phyloP scores from a whole-genome alignment of 2,329 filamentous ascomycete species.

The Pseudocercospora cruenta region DNA sequence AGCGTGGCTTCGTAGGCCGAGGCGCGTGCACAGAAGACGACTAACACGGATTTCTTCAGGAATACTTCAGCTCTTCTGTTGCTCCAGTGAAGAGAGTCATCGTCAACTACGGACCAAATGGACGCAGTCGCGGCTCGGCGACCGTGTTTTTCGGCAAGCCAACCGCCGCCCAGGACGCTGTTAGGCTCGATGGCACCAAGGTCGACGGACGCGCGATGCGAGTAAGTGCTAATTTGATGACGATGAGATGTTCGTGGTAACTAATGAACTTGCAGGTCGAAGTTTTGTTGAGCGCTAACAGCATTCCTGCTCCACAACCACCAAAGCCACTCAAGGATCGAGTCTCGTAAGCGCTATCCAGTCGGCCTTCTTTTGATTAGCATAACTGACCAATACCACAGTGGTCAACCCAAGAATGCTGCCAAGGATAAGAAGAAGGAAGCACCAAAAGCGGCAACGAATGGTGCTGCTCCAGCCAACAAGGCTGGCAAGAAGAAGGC shows the following conservation, averaged over 20 bases:
- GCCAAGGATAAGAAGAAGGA: conserved; percentile 35
- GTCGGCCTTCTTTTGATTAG: neutral
- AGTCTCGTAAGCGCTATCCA: conserved; percentile 64
- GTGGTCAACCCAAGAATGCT: conserved; percentile 38
- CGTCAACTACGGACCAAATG: conserved; percentile 89
- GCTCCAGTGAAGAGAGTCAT: conserved; percentile 89
- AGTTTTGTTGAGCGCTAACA: conserved; percentile 71
- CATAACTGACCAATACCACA: conserved; percentile 27
- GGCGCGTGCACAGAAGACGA: conserved; percentile 44
- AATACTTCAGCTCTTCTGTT: conserved; percentile 89
- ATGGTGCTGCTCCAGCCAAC: conserved; percentile 51
- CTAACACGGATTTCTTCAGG: conserved; percentile 73
- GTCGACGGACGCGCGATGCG: conserved; percentile 91
- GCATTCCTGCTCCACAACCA: conserved; percentile 67
- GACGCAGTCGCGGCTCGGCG: conserved; percentile 87
- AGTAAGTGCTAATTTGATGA: conserved; percentile 54
- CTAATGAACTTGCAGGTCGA: conserved; percentile 68
- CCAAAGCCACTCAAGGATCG: conserved; percentile 83
- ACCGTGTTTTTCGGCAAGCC: conserved; percentile 83
- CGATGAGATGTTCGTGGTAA: neutral
- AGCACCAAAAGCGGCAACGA: conserved; percentile 67
- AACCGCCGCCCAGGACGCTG: conserved; percentile 82
- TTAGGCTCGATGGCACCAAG: conserved; percentile 83
- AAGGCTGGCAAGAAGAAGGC: conserved; percentile 54
- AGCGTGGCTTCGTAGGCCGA: neutral